phyloP scores from a whole-genome alignment of 148 eudicot species.

The Cornus controversa region DNA sequence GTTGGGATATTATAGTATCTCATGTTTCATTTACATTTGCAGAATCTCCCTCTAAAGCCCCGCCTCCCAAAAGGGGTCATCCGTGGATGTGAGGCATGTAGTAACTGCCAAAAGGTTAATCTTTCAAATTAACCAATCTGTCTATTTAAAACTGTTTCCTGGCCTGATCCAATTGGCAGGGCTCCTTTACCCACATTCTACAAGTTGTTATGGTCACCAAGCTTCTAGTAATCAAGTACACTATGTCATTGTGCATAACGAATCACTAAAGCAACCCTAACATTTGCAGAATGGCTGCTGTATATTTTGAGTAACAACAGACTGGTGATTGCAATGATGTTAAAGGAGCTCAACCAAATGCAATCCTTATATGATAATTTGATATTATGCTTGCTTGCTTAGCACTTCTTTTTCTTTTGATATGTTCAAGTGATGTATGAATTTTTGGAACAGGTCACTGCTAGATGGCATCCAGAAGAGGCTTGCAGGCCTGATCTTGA shows the following conservation, averaged over 20 bases:
- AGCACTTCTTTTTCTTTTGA: constrained; percentile 7
- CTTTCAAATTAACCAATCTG: constrained; percentile 1
- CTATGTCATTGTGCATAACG: neutral
- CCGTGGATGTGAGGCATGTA: constrained; percentile 82
- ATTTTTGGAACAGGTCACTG: constrained; percentile 60
- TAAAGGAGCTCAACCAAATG: neutral
- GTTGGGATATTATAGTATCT: neutral
- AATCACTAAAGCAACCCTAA: neutral
- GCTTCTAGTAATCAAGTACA: neutral
- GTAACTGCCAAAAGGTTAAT: constrained; percentile 82
- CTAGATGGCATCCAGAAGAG: constrained; percentile 87
- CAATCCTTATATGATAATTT: neutral
- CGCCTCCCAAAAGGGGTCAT: constrained; percentile 83
- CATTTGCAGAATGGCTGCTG: neutral
- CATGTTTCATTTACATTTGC: constrained; percentile 20
- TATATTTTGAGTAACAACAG: neutral
- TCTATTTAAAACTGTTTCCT: neutral
- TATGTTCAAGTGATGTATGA: neutral
- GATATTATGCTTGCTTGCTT: constrained; percentile 2
- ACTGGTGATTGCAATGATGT: constrained; percentile 4
- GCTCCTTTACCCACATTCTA: neutral
- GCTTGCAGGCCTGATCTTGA: constrained; percentile 73
- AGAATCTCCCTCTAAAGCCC: constrained; percentile 48
- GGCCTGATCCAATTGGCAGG: neutral
- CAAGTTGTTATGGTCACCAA: neutral